Evolutionary conservation across 2,329 filamentous ascomycete species (phyloP).

Genomic region (Lasiodiplodia hormozganensis): DNA sequence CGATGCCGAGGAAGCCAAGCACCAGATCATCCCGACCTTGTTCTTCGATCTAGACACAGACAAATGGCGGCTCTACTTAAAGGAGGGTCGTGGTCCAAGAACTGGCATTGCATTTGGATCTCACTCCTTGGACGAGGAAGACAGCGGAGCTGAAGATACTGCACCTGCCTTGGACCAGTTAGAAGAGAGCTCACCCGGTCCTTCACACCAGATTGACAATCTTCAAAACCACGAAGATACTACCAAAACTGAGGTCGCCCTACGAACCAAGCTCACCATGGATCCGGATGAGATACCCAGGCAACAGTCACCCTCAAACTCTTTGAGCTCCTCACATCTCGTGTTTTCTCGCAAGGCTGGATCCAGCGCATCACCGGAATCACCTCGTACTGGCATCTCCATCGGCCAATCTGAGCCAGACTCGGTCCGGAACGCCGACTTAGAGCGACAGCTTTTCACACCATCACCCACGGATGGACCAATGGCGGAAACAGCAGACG

Average conservation of each 20-base stretch:
- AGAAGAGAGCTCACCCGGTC: background rate
- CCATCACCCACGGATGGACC: background rate
- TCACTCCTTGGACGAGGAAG: background rate
- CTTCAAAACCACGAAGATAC: background rate
- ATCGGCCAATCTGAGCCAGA: background rate
- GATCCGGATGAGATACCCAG: background rate
- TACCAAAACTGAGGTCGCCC: background rate
- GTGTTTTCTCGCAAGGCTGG: background rate
- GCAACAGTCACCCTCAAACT: background rate
- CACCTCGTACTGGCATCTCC: background rate
- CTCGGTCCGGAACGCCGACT: too few species aligned
- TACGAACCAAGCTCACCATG: background rate
- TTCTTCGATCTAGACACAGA: slow-evolving; percentile 18
- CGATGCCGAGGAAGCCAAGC: slow-evolving; percentile 1
- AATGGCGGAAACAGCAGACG: background rate
- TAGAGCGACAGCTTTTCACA: background rate
- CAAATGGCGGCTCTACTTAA: background rate
- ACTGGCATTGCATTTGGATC: slow-evolving; percentile 1
- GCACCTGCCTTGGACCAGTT: background rate
- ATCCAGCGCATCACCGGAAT: background rate
- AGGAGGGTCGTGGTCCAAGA: slow-evolving; percentile 1
- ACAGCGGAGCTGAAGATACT: background rate
- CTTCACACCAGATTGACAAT: background rate
- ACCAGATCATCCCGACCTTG: background rate
- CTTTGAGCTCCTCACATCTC: background rate